Percentiles rank a stretch among this genome's conserved stretches.
phyloP scores from a whole-genome alignment of 1,284 basidiomycete genomes.

The Cerrena zonata region DNA sequence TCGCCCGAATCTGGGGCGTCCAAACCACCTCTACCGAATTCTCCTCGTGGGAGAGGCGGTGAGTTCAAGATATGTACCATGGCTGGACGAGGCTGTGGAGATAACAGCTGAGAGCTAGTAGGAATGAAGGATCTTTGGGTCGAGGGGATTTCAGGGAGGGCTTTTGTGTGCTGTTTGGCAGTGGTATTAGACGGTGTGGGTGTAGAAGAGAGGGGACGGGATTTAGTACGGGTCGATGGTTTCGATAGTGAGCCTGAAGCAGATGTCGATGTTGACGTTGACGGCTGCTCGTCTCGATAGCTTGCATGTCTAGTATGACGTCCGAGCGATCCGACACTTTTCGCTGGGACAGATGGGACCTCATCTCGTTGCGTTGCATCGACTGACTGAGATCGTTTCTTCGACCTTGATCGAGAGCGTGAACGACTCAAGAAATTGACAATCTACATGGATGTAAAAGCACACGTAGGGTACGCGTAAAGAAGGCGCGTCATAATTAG shows the following conservation, averaged over 20 bases:
- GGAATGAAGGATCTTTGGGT: constrained; percentile 14
- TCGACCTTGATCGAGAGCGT: constrained; percentile 29
- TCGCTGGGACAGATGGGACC: constrained; percentile 6
- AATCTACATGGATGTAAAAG: constrained; percentile 20
- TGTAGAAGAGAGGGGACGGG: constrained; percentile 58
- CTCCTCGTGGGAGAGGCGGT: constrained; percentile 17
- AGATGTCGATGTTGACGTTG: constrained; percentile 17
- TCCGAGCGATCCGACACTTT: constrained; percentile 18
- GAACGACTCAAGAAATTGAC: constrained; percentile 31
- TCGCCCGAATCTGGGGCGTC: constrained; percentile 17
- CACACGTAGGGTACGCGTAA: constrained; percentile 9
- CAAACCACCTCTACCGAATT: constrained; percentile 12
- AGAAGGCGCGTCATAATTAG: constrained; percentile 10
- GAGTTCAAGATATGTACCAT: constrained; percentile 21
- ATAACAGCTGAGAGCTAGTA: background rate
- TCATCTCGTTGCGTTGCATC: constrained; percentile 22
- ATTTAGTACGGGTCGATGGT: constrained; percentile 45
- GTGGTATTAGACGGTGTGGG: constrained; percentile 57
- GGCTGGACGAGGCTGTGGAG: constrained; percentile 16
- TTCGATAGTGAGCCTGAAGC: constrained; percentile 33
- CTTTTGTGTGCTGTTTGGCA: constrained; percentile 30
- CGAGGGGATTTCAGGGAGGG: constrained; percentile 9
- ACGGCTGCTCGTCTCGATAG: constrained; percentile 18
- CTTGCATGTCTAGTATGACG: constrained; percentile 21
- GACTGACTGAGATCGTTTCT: constrained; percentile 28